Percentiles rank a stretch among this genome's conserved stretches.
Conservation (phyloP, 345 rosid genomes). For the Boechera divaricarpa region DNA sequence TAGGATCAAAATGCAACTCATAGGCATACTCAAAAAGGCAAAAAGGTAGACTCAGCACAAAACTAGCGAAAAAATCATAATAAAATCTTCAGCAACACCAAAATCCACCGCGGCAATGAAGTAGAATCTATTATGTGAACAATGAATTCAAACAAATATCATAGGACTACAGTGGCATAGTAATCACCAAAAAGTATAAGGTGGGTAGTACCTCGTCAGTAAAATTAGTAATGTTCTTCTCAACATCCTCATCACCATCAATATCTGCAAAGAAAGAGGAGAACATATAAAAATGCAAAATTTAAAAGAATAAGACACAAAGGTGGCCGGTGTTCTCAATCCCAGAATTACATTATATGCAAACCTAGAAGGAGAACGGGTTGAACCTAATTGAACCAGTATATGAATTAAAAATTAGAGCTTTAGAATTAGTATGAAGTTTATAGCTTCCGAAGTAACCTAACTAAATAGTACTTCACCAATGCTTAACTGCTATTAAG, state of each 20-base stretch:
- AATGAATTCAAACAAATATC: not conserved
- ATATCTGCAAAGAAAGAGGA: slow-evolving; percentile 49
- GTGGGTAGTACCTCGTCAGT: slow-evolving; percentile 49
- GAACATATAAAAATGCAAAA: slow-evolving; percentile 11
- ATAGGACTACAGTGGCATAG: not conserved
- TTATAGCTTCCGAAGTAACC: slow-evolving; percentile 20
- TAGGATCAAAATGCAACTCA: slow-evolving; percentile 4
- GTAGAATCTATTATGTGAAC: not conserved
- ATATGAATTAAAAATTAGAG: not conserved
- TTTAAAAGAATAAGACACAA: slow-evolving; percentile 9
- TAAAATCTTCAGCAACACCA: not conserved
- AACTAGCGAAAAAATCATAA: not conserved
- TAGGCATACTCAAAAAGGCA: not conserved
- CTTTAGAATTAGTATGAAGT: not conserved
- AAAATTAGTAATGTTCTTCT: slow-evolving; percentile 45
- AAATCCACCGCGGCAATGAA: not conserved
- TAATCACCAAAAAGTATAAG: slow-evolving; percentile 14
- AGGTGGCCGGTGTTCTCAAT: not conserved
- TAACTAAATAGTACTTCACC: slow-evolving; percentile 13
- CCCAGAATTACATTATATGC: slow-evolving; percentile 2
- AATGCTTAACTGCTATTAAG: slow-evolving; percentile 15
- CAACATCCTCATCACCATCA: slow-evolving; percentile 55
- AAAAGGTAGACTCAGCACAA: slow-evolving; percentile 16
- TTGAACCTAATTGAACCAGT: slow-evolving; percentile 14
- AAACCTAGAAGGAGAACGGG: slow-evolving; percentile 5